Conservation (phyloP, 1,284 basidiomycete species). For the Naganishia sp. region DNA sequence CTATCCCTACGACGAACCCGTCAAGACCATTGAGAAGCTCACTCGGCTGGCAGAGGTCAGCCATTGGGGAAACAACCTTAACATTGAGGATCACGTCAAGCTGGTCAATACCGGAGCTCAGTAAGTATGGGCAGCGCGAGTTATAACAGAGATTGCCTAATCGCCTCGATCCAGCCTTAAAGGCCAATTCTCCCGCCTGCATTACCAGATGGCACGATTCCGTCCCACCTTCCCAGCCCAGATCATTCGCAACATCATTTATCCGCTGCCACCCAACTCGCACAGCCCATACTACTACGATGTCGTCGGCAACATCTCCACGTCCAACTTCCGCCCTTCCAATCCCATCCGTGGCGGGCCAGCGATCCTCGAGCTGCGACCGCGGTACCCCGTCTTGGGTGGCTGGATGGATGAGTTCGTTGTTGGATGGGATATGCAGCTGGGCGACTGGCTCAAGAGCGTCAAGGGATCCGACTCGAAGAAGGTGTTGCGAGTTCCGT, state of each 20-base stretch:
- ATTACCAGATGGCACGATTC: conserved; percentile 77
- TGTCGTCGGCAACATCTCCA: conserved; percentile 93
- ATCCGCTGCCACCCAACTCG: conserved; percentile 79
- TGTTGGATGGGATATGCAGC: conserved; percentile 85
- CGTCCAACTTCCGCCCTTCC: conserved; percentile 73
- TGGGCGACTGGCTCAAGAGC: conserved; percentile 61
- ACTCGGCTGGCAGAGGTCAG: conserved; percentile 83
- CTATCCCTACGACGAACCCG: conserved; percentile 76
- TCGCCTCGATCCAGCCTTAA: conserved; percentile 66
- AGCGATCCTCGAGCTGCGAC: conserved; percentile 72
- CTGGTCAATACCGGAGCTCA: conserved; percentile 83
- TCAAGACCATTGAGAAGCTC: conserved; percentile 72
- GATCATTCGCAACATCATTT: conserved; percentile 66
- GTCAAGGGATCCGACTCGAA: conserved; percentile 60
- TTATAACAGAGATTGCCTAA: conserved; percentile 30
- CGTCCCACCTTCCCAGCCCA: conserved; percentile 66
- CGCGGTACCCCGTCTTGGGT: conserved; percentile 89
- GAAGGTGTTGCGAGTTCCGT: conserved; percentile 77
- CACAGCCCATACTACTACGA: conserved; percentile 85
- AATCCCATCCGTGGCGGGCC: conserved; percentile 46
- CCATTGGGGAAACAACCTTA: conserved; percentile 94
- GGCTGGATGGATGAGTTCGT: conserved; percentile 98
- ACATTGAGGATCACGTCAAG: conserved; percentile 83
- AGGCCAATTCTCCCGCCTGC: conserved; percentile 91
- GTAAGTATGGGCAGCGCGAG: conserved; percentile 60